These are phyloP conservation scores for Cytospora chrysosperma DNA, from an alignment of 2,329 filamentous ascomycete genomes.

Conservation along the genomic window DNA sequence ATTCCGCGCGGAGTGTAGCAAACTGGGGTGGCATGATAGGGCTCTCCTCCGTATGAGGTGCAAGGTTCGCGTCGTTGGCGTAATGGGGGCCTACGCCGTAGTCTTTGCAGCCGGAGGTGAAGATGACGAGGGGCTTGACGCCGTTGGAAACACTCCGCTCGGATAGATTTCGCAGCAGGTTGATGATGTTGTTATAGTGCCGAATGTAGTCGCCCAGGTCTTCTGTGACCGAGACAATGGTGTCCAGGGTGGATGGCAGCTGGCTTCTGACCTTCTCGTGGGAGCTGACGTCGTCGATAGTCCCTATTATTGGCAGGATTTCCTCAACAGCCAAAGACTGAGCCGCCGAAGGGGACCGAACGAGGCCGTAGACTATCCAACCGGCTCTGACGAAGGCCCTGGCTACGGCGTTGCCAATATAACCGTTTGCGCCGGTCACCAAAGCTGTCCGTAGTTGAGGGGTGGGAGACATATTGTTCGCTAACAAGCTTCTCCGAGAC, in stretches of 20 bases:
- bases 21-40: slow-evolving; percentile 35
- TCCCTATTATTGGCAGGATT: slow-evolving; percentile 41
- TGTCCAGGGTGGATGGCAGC: slow-evolving; percentile 38
- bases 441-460: slow-evolving; percentile 35
- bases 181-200: slow-evolving; percentile 39
- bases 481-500: too few relatives aligned
- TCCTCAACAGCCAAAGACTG: slow-evolving; percentile 36
- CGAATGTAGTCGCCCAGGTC: slow-evolving; percentile 38
- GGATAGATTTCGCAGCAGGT: slow-evolving; percentile 37
- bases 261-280: slow-evolving; percentile 30
- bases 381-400: slow-evolving; percentile 46
- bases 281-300: slow-evolving; percentile 35
- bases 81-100: slow-evolving; percentile 40
- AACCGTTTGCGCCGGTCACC: slow-evolving; percentile 49
- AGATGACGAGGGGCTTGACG: slow-evolving; percentile 42
- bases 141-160: slow-evolving; percentile 34
- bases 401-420: slow-evolving; percentile 46
- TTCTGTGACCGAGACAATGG: slow-evolving; percentile 45
- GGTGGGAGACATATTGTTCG: neutral
- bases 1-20: slow-evolving; percentile 33
- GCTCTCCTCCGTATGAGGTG: slow-evolving; percentile 44
- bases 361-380: slow-evolving; percentile 45
- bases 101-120: slow-evolving; percentile 51
- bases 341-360: slow-evolving; percentile 36
- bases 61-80: slow-evolving; percentile 37